Evolutionary conservation across 1,139 yeast species (phyloP).

Genomic region (Starmera stellimalicola): DNA sequence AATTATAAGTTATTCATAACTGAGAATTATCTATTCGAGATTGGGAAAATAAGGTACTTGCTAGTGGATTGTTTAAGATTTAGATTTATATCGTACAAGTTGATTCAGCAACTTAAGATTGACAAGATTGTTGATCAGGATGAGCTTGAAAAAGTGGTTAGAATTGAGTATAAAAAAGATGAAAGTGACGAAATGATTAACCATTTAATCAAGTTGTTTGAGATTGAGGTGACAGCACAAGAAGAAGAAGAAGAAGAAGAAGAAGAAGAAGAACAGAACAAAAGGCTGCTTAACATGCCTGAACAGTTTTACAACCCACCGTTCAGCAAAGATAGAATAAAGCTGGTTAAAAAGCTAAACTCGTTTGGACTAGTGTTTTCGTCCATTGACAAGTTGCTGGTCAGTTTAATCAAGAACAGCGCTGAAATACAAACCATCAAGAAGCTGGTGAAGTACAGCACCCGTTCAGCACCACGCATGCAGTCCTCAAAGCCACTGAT

Average conservation of each 20-base stretch:
- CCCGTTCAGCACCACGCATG: no score
- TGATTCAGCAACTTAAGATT: no score
- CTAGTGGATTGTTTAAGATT: background rate
- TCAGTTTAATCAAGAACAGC: background rate
- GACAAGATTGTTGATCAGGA: no score
- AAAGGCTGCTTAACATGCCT: background rate
- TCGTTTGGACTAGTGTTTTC: background rate
- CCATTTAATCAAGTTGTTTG: no score
- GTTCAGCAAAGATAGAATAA: background rate
- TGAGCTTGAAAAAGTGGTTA: no score
- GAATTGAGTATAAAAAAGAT: no score
- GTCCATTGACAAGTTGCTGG: background rate
- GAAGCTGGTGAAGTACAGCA: slow-evolving; percentile 2
- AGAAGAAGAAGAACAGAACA: background rate
- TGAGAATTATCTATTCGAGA: background rate
- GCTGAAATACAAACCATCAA: background rate
- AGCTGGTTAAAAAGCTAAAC: background rate
- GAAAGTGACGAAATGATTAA: no score
- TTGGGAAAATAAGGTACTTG: background rate
- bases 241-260: no score
- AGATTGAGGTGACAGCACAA: no score
- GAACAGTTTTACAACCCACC: background rate
- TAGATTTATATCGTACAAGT: no score
- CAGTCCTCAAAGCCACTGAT: slow-evolving; percentile 9
- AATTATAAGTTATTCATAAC: background rate